Evolutionary conservation across 352 stramenopile genomes (phyloP), one percentile per base, ranked within the genome.

Genomic region (Phytophthora ohioensis): DNA sequence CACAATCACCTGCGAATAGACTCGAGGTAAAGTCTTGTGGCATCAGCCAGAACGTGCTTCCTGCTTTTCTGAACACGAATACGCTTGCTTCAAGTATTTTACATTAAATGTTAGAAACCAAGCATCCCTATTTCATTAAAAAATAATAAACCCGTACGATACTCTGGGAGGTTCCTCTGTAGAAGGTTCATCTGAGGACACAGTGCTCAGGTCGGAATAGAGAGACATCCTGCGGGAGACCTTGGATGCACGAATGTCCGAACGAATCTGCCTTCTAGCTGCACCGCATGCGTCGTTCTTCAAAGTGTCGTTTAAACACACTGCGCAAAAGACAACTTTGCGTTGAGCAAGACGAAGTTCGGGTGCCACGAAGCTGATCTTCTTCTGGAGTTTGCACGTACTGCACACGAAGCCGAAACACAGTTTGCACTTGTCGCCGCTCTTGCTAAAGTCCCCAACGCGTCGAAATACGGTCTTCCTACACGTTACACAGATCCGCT

Each of bases 281-380:
- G 56, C 55, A 13, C 59, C 17, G 3, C 17, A 59, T 1, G 70
- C 48, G 21, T 63, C 57, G 36, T 42, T 47, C 7, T 52, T 64
- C 8, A 70, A 9, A 11, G 65, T 42, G 1, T 60, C 39, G 45
- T 58, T 46, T 15, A 81, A 68, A 43, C 76, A 83, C 13, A 55
- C 39, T 2, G 55, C 47, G 9, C 76, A 83, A 42, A 83, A 81
- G 3, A 51, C 55, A 15, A 77, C 62, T 21, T 72, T 73, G 15
- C 69, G 45, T 13, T 76, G 69, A 6, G 39, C 48, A 7, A 74
- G 43, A 32, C 48, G 55, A 7, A 69, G 57, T 21, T 73, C 59
- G 2, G 60, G 31, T 4, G 27, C 53, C 8, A 74, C 45, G 9
- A 77, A 77, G 59, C 64, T 73, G 17, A 77, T 52, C 41, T 73